Evolutionary conservation across 257 asterid genomes (phyloP).

Genomic region (Fraxinus excelsior): DNA sequence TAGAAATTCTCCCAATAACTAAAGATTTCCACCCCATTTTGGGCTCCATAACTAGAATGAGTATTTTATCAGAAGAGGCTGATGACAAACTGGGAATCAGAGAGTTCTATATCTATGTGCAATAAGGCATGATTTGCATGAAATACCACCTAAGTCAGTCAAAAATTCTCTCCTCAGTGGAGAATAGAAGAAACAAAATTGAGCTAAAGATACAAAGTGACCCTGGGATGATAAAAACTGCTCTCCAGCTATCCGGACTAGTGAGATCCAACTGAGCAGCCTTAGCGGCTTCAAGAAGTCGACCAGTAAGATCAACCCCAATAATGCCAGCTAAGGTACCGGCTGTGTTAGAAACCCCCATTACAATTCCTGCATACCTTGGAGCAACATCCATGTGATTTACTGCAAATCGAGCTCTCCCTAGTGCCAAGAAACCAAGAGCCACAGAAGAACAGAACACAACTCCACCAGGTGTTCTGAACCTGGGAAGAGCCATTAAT

Average conservation of each 20-base stretch:
- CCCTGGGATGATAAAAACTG: slow-evolving; percentile 79
- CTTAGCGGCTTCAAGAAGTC: slow-evolving; percentile 86
- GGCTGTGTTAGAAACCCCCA: slow-evolving; percentile 96
- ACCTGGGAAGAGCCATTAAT: slow-evolving; percentile 65
- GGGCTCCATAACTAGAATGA: no score
- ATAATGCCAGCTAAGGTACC: slow-evolving; percentile 91
- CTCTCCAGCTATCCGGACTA: slow-evolving; percentile 81
- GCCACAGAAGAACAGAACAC: slow-evolving; percentile 82
- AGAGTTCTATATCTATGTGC: no score
- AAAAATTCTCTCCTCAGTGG: slow-evolving; percentile 91
- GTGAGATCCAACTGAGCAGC: slow-evolving; percentile 65
- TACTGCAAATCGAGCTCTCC: slow-evolving; percentile 95
- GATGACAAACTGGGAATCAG: no score
- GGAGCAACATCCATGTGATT: slow-evolving; percentile 98
- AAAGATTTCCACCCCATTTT: no score
- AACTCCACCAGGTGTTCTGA: slow-evolving; percentile 72
- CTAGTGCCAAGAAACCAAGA: slow-evolving; percentile 88
- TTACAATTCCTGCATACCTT: slow-evolving; percentile 86
- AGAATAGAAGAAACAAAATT: slow-evolving; percentile 58
- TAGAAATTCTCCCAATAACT: no score
- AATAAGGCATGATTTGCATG: not conserved
- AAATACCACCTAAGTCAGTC: slow-evolving; percentile 47
- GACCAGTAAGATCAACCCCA: slow-evolving; percentile 89
- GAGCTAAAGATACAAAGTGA: slow-evolving; percentile 80
- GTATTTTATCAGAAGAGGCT: no score